Evolutionary conservation across 805 yeast genomes (phyloP).

Genomic region (Suhomyces sp.): DNA sequence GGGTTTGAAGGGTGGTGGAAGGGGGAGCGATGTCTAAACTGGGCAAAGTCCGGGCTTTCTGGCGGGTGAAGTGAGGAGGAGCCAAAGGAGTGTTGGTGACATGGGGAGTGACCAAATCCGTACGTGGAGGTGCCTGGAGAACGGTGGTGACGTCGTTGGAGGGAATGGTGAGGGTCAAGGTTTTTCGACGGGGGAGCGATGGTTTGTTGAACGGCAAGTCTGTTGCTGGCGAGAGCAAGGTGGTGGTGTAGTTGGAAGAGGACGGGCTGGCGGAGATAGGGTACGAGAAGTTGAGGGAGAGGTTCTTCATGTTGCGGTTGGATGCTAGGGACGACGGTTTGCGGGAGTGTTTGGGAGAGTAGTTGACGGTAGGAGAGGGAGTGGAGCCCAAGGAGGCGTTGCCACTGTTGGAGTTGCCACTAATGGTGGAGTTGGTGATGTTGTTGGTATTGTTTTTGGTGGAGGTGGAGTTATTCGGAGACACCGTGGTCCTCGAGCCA

Average conservation of each 20-base stretch:
- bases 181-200: constrained; percentile 13
- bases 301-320: constrained; percentile 39
- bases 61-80: constrained; percentile 14
- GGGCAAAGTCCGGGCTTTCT: constrained; percentile 1
- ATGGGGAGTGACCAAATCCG: constrained; percentile 16
- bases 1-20: constrained; percentile 6
- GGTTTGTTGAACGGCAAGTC: constrained; percentile 12
- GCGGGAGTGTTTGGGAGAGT: constrained; percentile 39
- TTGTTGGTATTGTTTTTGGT: constrained; percentile 1
- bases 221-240: constrained; percentile 7
- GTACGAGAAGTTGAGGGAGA: constrained; percentile 29
- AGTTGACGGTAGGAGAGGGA: constrained; percentile 23
- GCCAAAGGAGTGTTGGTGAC: constrained; percentile 19
- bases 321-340: constrained; percentile 25
- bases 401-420: not conserved
- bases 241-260: constrained; percentile 7
- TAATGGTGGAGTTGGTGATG: not conserved
- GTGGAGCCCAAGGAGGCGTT: not conserved
- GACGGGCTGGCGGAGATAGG: constrained; percentile 3
- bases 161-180: constrained; percentile 18
- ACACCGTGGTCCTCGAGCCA: no score
- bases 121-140: not conserved
- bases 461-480: not conserved
- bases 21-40: constrained; percentile 4
- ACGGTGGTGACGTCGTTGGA: constrained; percentile 4